Base-by-base conservation (phyloP, 176 grass and related monocot species). In the Alopecurus myosuroides region DNA sequence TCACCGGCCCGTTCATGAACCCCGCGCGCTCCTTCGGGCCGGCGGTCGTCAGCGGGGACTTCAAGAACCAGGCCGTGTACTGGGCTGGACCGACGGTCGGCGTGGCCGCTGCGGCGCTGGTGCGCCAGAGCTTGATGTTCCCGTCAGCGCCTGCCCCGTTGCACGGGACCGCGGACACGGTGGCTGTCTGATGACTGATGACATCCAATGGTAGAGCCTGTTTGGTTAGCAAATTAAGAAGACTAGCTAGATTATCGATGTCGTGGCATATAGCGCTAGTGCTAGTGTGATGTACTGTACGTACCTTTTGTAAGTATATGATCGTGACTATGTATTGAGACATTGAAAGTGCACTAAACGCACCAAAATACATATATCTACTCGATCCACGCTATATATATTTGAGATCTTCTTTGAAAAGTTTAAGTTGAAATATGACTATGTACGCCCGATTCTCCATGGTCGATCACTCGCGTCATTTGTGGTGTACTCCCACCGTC, bases 1-100 rank as follows among this genome's bases (percentile, higher is more conserved):
- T 93, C n/a, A 90, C 91, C 18, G n/a, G n/a, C n/a, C n/a, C n/a
- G n/a, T 93, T 88, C 34, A 90, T 94, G 88, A 90, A 94, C 67
- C 92, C 92, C 0, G 88, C 92, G 13, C 71, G 88, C 31, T 94
- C 88, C 12, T 90, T 94, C 45, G 88, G 88, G 4, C 68, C 92
- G 26, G 88, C 88, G 15, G 77, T 94, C 34, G 55, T 89, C 62
- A 87, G 64, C 67, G 81, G 86, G 20, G 65, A 87, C n/a, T 89
- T 79, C 77, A 84, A 74, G 70, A 91, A 90, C 76, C 85, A 90
- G 8, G 87, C 63, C 28, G 87, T 88, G 19, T 92, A 90, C 66
- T 94, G 74, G 90, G 74, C 70, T 2, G 79, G 87, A 0, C 89
- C 67, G 1, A 68, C 89, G 58, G 55, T 76, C 20, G 84, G 92